A percentile compares a stretch with the other conserved stretches of the same genome.
Conservation (phyloP, 2,329 filamentous ascomycete species). For the Aspergillus neotritici region DNA sequence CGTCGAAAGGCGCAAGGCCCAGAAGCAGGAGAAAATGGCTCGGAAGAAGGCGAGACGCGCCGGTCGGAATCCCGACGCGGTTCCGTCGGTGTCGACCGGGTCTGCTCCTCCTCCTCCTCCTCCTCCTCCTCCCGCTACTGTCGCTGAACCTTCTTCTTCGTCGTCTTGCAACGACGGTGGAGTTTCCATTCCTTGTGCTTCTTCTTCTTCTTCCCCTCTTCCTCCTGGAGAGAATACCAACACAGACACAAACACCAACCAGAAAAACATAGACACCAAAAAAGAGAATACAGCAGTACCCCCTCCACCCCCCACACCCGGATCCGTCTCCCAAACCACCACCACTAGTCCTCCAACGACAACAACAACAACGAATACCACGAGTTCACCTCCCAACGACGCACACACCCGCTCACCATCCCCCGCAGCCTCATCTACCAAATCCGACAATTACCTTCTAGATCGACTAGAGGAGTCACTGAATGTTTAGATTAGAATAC, state of each 20-base stretch:
- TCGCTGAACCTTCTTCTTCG: neutral
- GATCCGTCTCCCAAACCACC: neutral
- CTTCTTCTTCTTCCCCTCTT: neutral
- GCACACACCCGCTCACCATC: slow-evolving; percentile 12
- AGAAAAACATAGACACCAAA: no score
- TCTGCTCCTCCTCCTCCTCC: neutral
- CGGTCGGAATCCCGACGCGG: neutral
- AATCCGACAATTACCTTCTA: slow-evolving; percentile 20
- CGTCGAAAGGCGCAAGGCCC: slow-evolving; percentile 17
- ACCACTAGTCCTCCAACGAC: neutral
- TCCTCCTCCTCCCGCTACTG: neutral
- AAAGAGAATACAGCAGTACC: no score
- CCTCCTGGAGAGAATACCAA: neutral
- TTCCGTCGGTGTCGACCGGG: neutral
- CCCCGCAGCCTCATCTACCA: slow-evolving; percentile 13
- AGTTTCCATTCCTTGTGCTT: no score
- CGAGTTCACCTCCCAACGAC: neutral
- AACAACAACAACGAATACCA: neutral
- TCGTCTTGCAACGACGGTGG: neutral
- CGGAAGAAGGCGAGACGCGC: neutral
- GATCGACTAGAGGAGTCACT: slow-evolving; percentile 23
- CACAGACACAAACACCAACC: no score
- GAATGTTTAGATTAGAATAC: neutral
- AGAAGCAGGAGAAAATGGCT: slow-evolving; percentile 19
- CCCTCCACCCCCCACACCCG: neutral